Percentiles rank a stretch among this genome's conserved stretches.
Conservation (phyloP, 2,329 filamentous ascomycete species). For the Alternaria dauci region DNA sequence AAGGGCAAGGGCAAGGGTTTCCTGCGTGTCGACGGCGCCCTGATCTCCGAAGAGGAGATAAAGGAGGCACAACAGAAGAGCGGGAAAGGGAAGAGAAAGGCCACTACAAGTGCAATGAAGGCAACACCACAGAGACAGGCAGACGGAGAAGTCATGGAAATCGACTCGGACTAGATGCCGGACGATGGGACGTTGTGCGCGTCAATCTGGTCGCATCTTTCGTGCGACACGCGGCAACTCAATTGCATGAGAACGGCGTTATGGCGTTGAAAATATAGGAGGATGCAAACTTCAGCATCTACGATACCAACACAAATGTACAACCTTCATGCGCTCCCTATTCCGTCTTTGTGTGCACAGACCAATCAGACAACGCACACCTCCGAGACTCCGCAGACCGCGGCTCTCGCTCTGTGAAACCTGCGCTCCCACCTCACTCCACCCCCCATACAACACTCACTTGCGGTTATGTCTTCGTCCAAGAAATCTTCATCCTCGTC, state of each 20-base stretch:
- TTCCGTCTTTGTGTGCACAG: constrained; percentile 12
- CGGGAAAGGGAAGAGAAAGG: constrained; percentile 22
- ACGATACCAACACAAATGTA: constrained; percentile 19
- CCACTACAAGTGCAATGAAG: constrained; percentile 11
- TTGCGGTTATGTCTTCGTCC: constrained; percentile 17
- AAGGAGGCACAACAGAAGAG: constrained; percentile 32
- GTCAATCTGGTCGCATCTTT: neutral
- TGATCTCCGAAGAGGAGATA: constrained; percentile 76
- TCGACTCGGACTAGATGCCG: constrained; percentile 10
- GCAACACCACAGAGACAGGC: constrained; percentile 6
- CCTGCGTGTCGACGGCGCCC: constrained; percentile 86
- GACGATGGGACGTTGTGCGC: neutral
- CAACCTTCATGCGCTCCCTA: neutral
- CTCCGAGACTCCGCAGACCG: constrained; percentile 31
- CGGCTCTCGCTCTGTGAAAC: constrained; percentile 9
- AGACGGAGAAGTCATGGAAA: constrained; percentile 19
- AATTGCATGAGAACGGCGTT: constrained; percentile 16
- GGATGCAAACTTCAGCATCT: constrained; percentile 15
- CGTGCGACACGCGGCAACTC: neutral
- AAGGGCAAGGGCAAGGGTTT: constrained; percentile 78
- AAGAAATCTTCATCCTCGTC: constrained; percentile 21
- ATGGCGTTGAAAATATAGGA: constrained; percentile 11
- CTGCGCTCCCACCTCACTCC: constrained; percentile 14
- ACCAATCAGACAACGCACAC: constrained; percentile 26
- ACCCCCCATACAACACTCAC: constrained; percentile 6